Evolutionary conservation across 1,139 yeast genomes (phyloP).

Genomic region (Geotrichum citri-aurantii): DNA sequence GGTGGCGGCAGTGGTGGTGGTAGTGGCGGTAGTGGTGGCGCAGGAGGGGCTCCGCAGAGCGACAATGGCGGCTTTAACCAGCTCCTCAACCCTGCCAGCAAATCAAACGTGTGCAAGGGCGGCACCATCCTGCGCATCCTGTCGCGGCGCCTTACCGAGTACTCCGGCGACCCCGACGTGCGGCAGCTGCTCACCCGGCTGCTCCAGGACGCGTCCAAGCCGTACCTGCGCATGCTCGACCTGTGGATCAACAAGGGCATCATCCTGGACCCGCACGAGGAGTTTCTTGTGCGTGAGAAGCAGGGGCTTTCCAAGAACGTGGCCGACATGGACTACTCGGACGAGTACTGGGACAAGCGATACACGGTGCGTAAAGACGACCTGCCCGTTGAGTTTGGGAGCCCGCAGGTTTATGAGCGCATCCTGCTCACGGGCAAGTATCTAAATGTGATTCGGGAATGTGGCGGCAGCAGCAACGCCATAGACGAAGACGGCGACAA

Average conservation of each 20-base stretch:
- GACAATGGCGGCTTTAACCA: conserved; percentile 26
- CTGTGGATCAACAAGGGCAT: conserved; percentile 74
- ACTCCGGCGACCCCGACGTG: conserved; percentile 63
- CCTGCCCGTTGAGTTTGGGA: conserved; percentile 57
- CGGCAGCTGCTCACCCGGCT: conserved; percentile 47
- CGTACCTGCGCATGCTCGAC: conserved; percentile 65
- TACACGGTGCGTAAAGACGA: conserved; percentile 74
- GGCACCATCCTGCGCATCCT: conserved; percentile 46
- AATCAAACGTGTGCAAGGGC: conserved; percentile 31
- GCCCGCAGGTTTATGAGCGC: conserved; percentile 53
- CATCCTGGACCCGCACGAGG: conserved; percentile 74
- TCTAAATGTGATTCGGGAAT: conserved; percentile 62
- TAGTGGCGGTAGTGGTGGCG: conserved; percentile 25
- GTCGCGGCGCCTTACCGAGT: conserved; percentile 50
- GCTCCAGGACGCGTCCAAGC: conserved; percentile 54
- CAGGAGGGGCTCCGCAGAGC: no score
- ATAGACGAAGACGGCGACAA: conserved; percentile 21
- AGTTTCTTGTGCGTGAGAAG: conserved; percentile 60
- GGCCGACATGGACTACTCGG: conserved; percentile 46
- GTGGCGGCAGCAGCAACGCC: conserved; percentile 45
- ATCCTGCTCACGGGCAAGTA: conserved; percentile 81
- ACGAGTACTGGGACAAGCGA: conserved; percentile 83
- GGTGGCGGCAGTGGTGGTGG: conserved; percentile 19
- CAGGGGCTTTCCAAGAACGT: conserved; percentile 39
- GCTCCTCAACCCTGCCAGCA: conserved; percentile 6